Evolutionary conservation across 2,329 filamentous ascomycete species (phyloP), one percentile per base, ranked within the genome.

Genomic region (Fusarium sp.): DNA sequence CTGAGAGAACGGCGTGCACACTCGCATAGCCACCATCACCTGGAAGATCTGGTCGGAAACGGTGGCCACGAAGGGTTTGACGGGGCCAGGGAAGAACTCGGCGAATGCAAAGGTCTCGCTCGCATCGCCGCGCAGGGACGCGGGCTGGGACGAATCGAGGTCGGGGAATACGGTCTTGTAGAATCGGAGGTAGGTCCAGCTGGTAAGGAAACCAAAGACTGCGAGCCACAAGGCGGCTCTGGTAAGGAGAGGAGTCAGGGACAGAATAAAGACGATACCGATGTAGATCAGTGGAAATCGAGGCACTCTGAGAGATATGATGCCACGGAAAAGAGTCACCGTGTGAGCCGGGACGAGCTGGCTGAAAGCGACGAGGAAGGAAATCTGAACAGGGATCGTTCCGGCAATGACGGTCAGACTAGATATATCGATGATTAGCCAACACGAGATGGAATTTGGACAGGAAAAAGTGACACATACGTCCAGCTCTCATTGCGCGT

Each of bases 321-420:
- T 84, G 70, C 94, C 94, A 70, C 92, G 92, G 84, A 97, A 95
- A 62, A 99, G 89, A 6, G 95, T 96, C 56, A 98, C 95, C 11
- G 96, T 99, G 81, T 99, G 96, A 67, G 97, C 95, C 23, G 96
- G 96, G 37, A 98, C 92, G 52, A 99, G 93, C 82, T 99, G 96
- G 83, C 97, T 98, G 83, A 98, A 97, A 58, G 95, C 94, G 75
- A 98, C 94, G 66, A 99, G 92, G 84, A 98, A 98, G 66, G 93
- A 91, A 48, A 96, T 94, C 81, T 98, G 95, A 62, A 98, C 86
- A 15, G 95, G 91, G 69, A 97, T 91, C 59, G 94, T 95, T 73
- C 96, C 96, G 73, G 93, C 93, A 77, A 98, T 93, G 69, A 93
- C 91, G 47, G 92, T 94, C 48, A 93, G 82, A 55, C 92, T 96